Evolutionary conservation across 1,284 basidiomycete genomes (phyloP), one percentile per base, ranked within the genome.

Genomic region (Pyrrhoderma lamaoense): DNA sequence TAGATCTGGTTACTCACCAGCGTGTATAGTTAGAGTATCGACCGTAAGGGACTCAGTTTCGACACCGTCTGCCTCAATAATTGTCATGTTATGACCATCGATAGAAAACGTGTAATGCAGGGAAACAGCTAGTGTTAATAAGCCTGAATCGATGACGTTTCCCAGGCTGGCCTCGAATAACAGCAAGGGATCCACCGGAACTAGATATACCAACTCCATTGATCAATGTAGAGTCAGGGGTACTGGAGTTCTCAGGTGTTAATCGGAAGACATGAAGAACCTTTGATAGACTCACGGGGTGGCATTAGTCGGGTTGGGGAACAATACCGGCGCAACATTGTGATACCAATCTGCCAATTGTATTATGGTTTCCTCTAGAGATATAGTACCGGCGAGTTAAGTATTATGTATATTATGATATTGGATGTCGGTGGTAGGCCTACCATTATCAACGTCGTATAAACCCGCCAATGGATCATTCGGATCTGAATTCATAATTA

Each of bases 171-270:
- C 70, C 69, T 11, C 61, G 58, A 39, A 72, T 53, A 21, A 75
- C 61, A 0, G 69, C 57, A 23, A 74, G 61, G 0, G 61, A 49
- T 5, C 72, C 73, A 2, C 58, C 60, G 11, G 56, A 49, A 37
- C 62, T 76, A 7, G 35, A 35, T 14, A 70, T 64, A 4, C 76
- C 77, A 21, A 62, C 57, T 1, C 79, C 78, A 49, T 81, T 79
- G 60, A 81, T 68, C 16, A 79, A 60, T 2, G 60, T 60, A 5
- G 67, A 61, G 43, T 57, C 51, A 1, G 63, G 49, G 35, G 38
- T 57, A 36, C 52, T 49, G 21, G 16, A 19, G 34, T 19, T 7
- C 5, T 31, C 38, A 19, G 16, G 14, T 53, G 16, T 22, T 13
- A 25, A 35, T 25, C 3, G 14, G 19, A 14, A 8, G 2, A 61